phyloP scores from a whole-genome alignment of 805 yeast genomes.

The Cyberlindnera veronae region DNA sequence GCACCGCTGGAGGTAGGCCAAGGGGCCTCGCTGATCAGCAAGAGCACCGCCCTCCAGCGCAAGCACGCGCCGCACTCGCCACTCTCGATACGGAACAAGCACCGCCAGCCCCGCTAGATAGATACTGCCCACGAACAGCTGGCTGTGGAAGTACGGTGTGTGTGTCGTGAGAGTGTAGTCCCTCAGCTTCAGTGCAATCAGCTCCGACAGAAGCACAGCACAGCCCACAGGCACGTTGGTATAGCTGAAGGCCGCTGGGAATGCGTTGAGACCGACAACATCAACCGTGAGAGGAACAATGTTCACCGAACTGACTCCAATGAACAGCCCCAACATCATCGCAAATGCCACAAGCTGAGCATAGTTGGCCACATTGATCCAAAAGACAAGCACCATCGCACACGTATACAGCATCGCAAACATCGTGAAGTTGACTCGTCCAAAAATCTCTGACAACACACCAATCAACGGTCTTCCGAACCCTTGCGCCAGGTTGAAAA shows the following conservation, averaged over 20 bases:
- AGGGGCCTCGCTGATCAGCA: too few species aligned
- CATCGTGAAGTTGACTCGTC: constrained; percentile 45
- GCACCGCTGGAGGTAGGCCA: too few species aligned
- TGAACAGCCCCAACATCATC: constrained; percentile 39
- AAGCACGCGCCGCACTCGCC: constrained; percentile 43
- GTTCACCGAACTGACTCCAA: constrained; percentile 44
- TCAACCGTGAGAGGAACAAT: constrained; percentile 40
- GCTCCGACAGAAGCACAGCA: constrained; percentile 45
- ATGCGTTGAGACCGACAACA: constrained; percentile 34
- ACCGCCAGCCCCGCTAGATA: constrained; percentile 42
- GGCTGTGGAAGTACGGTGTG: constrained; percentile 55
- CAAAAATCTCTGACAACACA: constrained; percentile 39
- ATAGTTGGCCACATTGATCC: constrained; percentile 46
- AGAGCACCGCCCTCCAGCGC: too few species aligned
- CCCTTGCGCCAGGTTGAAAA: constrained; percentile 43
- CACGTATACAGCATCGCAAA: constrained; percentile 33
- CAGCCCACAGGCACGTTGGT: constrained; percentile 32
- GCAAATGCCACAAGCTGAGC: constrained; percentile 39
- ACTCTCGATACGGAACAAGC: constrained; percentile 48
- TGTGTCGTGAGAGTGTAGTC: constrained; percentile 20
- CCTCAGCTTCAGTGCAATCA: constrained; percentile 49
- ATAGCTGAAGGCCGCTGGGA: constrained; percentile 38
- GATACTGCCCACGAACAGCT: constrained; percentile 53
- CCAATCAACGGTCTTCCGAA: constrained; percentile 51
- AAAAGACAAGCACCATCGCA: constrained; percentile 41